phyloP scores from a whole-genome alignment of 2,329 filamentous ascomycete genomes.

The Aspergillus ruber region DNA sequence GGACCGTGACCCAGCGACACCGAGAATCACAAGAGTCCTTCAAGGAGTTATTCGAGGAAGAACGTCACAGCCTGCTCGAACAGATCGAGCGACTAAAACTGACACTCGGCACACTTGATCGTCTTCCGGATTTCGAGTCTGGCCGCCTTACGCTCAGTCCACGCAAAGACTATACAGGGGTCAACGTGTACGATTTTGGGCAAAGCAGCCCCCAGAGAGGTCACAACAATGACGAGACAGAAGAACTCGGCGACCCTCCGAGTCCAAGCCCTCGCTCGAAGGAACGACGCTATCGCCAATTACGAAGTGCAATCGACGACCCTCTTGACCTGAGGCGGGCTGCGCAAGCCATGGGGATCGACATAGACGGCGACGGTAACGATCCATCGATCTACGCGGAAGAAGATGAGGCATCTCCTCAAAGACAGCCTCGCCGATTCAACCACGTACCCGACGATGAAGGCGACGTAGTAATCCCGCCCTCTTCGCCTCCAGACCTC shows the following conservation, averaged over 20 bases:
- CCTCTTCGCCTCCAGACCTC: slow-evolving; percentile 28
- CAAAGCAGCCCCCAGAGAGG: slow-evolving; percentile 13
- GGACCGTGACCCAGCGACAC: slow-evolving; percentile 27
- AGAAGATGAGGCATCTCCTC: slow-evolving; percentile 16
- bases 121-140: slow-evolving; percentile 14
- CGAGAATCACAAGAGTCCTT: slow-evolving; percentile 31
- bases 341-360: slow-evolving; percentile 16
- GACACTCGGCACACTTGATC: slow-evolving; percentile 24
- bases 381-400: slow-evolving; percentile 18
- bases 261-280: slow-evolving; percentile 32
- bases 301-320: slow-evolving; percentile 12
- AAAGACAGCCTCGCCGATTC: slow-evolving; percentile 9
- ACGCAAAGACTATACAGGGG: slow-evolving; percentile 22
- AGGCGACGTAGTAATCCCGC: slow-evolving; percentile 12
- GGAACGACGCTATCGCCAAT: slow-evolving; percentile 15
- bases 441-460: slow-evolving; percentile 4
- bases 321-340: slow-evolving; percentile 18
- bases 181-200: slow-evolving; percentile 23
- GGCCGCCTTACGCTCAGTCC: slow-evolving; percentile 20
- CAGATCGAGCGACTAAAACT: slow-evolving; percentile 33
- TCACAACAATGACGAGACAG: slow-evolving; percentile 18
- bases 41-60: slow-evolving; percentile 27
- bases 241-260: slow-evolving; percentile 26
- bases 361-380: slow-evolving; percentile 16
- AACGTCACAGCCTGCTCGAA: slow-evolving; percentile 33